phyloP scores from a whole-genome alignment of 202 grass and related monocot genomes.

The Digitaria exilis region DNA sequence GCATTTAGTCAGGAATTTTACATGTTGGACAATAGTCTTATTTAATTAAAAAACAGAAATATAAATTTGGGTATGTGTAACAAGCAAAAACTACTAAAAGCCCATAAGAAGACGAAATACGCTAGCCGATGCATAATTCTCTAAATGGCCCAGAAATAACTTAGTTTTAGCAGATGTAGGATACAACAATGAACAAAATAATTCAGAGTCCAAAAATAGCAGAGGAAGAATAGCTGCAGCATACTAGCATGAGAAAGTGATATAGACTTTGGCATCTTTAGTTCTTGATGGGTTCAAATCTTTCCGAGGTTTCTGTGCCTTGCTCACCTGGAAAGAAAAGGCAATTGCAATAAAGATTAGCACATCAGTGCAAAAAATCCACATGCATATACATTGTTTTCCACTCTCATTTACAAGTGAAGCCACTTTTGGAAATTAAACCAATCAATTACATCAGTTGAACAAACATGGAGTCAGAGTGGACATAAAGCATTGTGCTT shows the following conservation, averaged over 20 bases:
- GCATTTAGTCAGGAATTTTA: neutral
- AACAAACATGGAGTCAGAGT: neutral
- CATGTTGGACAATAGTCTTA: neutral
- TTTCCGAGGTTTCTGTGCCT: conserved; percentile 75
- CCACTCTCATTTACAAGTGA: conserved; percentile 7
- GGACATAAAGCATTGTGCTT: no score
- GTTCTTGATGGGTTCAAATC: conserved; percentile 74
- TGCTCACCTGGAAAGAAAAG: conserved; percentile 68
- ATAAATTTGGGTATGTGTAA: no score
- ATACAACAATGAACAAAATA: neutral
- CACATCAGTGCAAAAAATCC: neutral
- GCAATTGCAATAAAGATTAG: neutral
- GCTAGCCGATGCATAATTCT: conserved; percentile 7
- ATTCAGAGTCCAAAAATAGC: neutral
- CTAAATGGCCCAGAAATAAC: neutral
- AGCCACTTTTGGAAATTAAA: conserved; percentile 7
- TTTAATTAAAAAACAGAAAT: no score
- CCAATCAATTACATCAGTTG: neutral
- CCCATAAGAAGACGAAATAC: neutral
- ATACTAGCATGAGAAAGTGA: conserved; percentile 8
- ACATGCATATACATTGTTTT: neutral
- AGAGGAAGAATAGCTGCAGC: neutral
- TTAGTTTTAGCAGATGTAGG: neutral
- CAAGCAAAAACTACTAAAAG: neutral
- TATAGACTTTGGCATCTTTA: conserved; percentile 70